Base-by-base conservation (phyloP, 2,329 filamentous ascomycete species). In the Cladosporium sp. region DNA sequence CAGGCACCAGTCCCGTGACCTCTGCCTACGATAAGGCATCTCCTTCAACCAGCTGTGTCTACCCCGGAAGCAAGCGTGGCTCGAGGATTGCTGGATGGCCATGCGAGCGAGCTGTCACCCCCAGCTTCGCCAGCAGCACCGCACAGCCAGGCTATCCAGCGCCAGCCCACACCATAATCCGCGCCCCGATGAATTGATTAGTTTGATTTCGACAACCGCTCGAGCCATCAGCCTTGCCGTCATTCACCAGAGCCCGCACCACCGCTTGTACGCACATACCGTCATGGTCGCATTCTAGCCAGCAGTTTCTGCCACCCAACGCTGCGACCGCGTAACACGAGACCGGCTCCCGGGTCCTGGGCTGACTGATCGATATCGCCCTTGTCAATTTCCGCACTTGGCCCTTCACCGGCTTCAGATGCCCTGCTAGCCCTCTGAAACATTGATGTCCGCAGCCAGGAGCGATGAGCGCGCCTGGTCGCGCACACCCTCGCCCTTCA, bases 401-500 rank as follows among this genome's bases (percentile, higher is more conserved):
- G 36, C 35, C 25, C 43, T 22, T 25, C 25, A 15, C 35, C 22
- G 27, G 45, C 45, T 39, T 48, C 45, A 48, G 29, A 48, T 48
- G 45, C 45, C 36, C 45, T 35, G 36, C 36, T 39, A 40, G 27
- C 29, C 18, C 22, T 32, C 16, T 36, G 25, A 19, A 39, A 40
- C 36, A 32, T 48, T 30, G 20, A 48, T 48, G 45, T 48, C 45
- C 45, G 25, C 16, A 40, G 27, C 27, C 38, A 40, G 36, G 22
- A 48, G 36, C 36, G 35, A 39, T 32, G 48, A 43, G 39, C 48
- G 40, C 48, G 40, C 48, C 35, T 50, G 48, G 48, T 50, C 48
- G 41, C 39, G 48, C 15, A 50, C 63, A 11, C 58, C 63, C 6
- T 63, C 63, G 8, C 62, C 63, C 7, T 53, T 53, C 39, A 56